Evolutionary conservation across 805 yeast genomes (phyloP).

Genomic region (Naumovozyma dairenensis): DNA sequence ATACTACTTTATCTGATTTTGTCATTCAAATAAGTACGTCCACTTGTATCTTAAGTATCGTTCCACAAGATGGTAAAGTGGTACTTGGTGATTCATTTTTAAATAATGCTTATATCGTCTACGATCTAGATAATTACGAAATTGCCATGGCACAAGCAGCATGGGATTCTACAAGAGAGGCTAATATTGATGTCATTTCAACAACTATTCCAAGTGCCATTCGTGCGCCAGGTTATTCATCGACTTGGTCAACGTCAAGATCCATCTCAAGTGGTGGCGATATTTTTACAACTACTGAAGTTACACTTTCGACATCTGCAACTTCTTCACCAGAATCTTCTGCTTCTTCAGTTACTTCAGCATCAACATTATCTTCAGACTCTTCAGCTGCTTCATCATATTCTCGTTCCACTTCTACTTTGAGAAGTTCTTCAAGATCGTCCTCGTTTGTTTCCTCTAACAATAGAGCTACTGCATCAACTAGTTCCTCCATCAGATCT

Average conservation of each 20-base stretch:
- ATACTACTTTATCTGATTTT: constrained; percentile 37
- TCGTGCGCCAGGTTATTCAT: constrained; percentile 38
- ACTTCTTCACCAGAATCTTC: constrained; percentile 3
- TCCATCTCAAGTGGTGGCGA: constrained; percentile 22
- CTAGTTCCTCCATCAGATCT: constrained; percentile 1
- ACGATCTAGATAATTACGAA: constrained; percentile 47
- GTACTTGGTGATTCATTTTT: constrained; percentile 50
- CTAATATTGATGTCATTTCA: constrained; percentile 18
- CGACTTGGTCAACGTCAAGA: constrained; percentile 32
- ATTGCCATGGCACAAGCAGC: constrained; percentile 47
- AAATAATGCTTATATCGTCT: constrained; percentile 52
- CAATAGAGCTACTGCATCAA: constrained; percentile 1
- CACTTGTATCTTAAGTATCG: constrained; percentile 37
- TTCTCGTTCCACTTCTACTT: constrained; percentile 1
- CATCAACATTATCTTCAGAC: background rate
- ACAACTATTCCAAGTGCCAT: constrained; percentile 39
- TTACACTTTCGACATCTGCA: constrained; percentile 1
- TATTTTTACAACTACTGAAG: constrained; percentile 13
- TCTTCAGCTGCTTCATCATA: background rate
- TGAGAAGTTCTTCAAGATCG: background rate
- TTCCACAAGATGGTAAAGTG: constrained; percentile 18
- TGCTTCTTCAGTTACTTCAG: background rate
- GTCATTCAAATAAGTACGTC: constrained; percentile 11
- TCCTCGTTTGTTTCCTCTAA: background rate
- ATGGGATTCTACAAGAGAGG: constrained; percentile 9